Evolutionary conservation across 1,284 basidiomycete species (phyloP).

Genomic region (Moniliella sp.): DNA sequence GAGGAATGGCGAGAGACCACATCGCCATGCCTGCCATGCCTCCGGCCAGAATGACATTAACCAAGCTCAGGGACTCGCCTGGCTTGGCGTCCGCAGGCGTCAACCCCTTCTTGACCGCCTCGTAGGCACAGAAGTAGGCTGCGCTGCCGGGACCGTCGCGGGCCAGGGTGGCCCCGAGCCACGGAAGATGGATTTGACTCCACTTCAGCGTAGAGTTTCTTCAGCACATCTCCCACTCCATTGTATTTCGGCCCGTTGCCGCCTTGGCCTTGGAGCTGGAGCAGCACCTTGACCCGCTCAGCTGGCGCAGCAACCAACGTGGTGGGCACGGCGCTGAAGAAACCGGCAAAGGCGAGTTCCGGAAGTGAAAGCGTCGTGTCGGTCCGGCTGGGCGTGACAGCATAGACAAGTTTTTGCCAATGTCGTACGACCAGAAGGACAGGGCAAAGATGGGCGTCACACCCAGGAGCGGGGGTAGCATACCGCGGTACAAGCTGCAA

Average conservation of each 20-base stretch:
- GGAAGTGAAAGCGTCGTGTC: conserved; percentile 46
- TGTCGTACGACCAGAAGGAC: conserved; percentile 94
- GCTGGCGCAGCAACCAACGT: conserved; percentile 86
- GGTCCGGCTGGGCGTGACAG: conserved; percentile 43
- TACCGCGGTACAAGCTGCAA: conserved; percentile 89
- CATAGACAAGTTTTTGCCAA: conserved; percentile 67
- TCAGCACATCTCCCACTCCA: conserved; percentile 74
- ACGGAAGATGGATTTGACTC: conserved; percentile 71
- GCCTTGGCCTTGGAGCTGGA: conserved; percentile 75
- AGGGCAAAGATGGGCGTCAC: conserved; percentile 96
- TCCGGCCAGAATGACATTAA: conserved; percentile 72
- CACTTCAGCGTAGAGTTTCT: conserved; percentile 78
- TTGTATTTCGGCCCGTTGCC: conserved; percentile 49
- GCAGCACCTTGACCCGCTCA: conserved; percentile 83
- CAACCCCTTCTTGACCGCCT: conserved; percentile 67
- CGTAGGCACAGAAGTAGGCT: too few species aligned
- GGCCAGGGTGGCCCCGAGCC: conserved; percentile 77
- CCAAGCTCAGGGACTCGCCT: conserved; percentile 61
- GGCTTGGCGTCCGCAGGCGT: conserved; percentile 51
- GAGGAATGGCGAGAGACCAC: conserved; percentile 36
- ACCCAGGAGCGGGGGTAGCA: conserved; percentile 81
- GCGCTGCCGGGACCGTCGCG: conserved; percentile 91
- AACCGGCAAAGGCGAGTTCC: conserved; percentile 79
- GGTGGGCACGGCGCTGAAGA: conserved; percentile 77
- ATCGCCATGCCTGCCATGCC: conserved; percentile 88